phyloP scores from a whole-genome alignment of 192 early-diverging fungal species.

The Backusella circina region DNA sequence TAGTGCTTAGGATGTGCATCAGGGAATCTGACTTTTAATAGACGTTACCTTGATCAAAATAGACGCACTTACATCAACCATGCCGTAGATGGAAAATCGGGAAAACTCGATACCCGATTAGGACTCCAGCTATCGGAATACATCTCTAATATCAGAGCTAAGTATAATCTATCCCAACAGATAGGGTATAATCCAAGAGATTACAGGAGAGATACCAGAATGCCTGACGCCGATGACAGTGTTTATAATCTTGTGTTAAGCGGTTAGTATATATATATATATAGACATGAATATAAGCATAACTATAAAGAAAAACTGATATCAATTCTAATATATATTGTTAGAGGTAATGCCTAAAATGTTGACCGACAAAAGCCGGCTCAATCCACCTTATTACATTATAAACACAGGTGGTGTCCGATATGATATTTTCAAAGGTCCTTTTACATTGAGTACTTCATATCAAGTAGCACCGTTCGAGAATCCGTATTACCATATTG shows the following conservation, averaged over 20 bases:
- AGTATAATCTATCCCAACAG: conserved; percentile 32
- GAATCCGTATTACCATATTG: background rate
- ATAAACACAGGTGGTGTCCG: conserved; percentile 45
- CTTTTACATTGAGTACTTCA: background rate
- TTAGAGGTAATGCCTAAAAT: conserved; percentile 34
- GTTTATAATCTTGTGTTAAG: conserved; percentile 33
- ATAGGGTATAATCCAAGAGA: conserved; percentile 49
- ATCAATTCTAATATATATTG: background rate
- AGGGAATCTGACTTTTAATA: conserved; percentile 39
- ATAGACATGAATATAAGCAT: background rate
- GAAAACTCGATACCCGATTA: conserved; percentile 28
- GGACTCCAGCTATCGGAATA: conserved; percentile 37
- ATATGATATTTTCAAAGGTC: conserved; percentile 46
- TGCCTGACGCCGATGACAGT: conserved; percentile 30
- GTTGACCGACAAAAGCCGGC: conserved; percentile 26
- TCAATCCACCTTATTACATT: conserved; percentile 37
- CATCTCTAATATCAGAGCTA: conserved; percentile 30
- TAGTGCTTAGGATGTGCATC: background rate
- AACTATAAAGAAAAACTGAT: background rate
- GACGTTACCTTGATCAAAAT: conserved; percentile 54
- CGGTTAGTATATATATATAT: background rate
- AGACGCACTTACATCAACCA: conserved; percentile 51
- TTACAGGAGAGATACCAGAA: conserved; percentile 43
- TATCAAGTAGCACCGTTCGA: background rate
- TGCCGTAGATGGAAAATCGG: conserved; percentile 24